Percentiles rank a stretch among this genome's conserved stretches.
Conservation (phyloP, 495 filamentous ascomycete genomes). For the Annulohypoxylon stygium region DNA sequence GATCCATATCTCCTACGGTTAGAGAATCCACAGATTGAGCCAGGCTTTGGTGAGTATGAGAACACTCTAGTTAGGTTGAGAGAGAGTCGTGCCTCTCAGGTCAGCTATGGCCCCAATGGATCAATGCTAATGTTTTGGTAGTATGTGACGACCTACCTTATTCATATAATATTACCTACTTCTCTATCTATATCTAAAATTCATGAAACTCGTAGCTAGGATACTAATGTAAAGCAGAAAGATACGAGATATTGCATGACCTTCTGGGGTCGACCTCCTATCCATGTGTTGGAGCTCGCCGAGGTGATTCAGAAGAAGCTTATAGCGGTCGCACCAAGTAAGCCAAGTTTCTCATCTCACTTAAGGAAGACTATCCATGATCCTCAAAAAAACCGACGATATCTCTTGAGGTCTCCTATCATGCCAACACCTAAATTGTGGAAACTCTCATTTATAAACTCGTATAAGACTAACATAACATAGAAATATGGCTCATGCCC, state of each 20-base stretch:
- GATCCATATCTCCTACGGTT: conserved; percentile 82
- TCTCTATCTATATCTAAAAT: background rate
- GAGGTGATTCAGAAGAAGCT: conserved; percentile 76
- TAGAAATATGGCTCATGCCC: conserved; percentile 90
- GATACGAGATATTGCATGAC: conserved; percentile 86
- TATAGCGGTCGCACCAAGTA: conserved; percentile 73
- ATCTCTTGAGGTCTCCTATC: background rate
- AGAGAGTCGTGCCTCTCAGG: background rate
- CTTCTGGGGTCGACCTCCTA: conserved; percentile 87
- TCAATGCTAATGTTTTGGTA: conserved; percentile 27
- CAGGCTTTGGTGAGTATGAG: conserved; percentile 63
- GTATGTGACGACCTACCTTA: conserved; percentile 28
- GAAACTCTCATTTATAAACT: no score
- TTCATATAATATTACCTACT: background rate
- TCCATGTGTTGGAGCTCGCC: conserved; percentile 74
- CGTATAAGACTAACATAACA: conserved; percentile 13
- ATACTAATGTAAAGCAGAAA: conserved; percentile 40
- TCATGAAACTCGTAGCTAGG: conserved; percentile 14
- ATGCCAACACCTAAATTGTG: no score
- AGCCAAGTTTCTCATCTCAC: conserved; percentile 36
- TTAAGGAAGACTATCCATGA: background rate
- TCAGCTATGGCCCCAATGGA: background rate
- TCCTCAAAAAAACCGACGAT: conserved; percentile 8
- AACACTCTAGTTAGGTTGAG: background rate
- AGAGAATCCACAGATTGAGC: conserved; percentile 68